Evolutionary conservation across 1,139 yeast genomes (phyloP).

Genomic region (Suhomyces guaymorum): DNA sequence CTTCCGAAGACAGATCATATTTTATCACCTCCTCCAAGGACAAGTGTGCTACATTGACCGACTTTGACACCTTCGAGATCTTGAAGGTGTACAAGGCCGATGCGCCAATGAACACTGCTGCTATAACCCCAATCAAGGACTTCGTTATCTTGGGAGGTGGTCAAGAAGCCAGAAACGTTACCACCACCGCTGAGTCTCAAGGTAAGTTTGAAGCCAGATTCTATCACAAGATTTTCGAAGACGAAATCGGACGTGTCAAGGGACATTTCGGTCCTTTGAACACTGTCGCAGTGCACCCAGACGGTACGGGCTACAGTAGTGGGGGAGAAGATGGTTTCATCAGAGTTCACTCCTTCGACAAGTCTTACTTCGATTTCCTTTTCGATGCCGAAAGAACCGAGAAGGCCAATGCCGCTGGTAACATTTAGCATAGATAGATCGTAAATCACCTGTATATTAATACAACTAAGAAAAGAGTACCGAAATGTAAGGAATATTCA

Average conservation of each 20-base stretch:
- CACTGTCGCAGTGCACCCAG: slow-evolving; percentile 91
- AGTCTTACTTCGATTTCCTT: slow-evolving; percentile 86
- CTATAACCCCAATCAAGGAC: slow-evolving; percentile 89
- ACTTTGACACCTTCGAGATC: slow-evolving; percentile 71
- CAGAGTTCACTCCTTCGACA: slow-evolving; percentile 91
- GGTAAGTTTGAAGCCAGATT: slow-evolving; percentile 98
- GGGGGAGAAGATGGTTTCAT: slow-evolving; percentile 99
- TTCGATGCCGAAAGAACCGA: slow-evolving; percentile 85
- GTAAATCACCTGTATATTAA: slow-evolving; percentile 10
- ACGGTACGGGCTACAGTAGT: slow-evolving; percentile 88
- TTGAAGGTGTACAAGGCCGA: slow-evolving; percentile 82
- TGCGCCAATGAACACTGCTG: slow-evolving; percentile 94
- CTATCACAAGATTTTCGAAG: slow-evolving; percentile 91
- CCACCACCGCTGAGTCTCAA: slow-evolving; percentile 90
- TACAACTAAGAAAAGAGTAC: slow-evolving; percentile 4
- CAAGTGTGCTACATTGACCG: slow-evolving; percentile 78
- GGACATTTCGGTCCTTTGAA: slow-evolving; percentile 99
- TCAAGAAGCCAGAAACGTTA: slow-evolving; percentile 98
- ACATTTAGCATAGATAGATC: slow-evolving; percentile 13
- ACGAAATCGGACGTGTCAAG: slow-evolving; percentile 94
- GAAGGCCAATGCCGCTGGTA: slow-evolving; percentile 43
- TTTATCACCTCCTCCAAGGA: slow-evolving; percentile 93
- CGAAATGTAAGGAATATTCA: background rate
- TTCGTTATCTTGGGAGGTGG: slow-evolving; percentile 97
- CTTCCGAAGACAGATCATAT: slow-evolving; percentile 78